Base-by-base conservation (phyloP, 1,284 basidiomycete species). In the Meripilus lineatus region DNA sequence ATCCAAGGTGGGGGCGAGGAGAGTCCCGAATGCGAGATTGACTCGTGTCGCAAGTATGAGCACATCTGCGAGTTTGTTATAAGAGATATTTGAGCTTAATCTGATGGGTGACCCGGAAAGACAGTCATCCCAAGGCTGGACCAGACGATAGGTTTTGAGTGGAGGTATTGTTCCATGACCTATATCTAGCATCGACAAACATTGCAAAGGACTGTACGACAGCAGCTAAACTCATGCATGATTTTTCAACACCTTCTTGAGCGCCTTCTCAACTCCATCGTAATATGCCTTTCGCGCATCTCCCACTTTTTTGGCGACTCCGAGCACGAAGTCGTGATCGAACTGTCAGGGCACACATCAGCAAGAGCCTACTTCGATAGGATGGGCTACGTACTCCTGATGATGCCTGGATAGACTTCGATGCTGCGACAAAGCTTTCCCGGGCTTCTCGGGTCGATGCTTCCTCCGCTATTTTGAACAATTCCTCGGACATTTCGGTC, bases 191-290 rank as follows among this genome's bases (percentile, higher is more conserved):
- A n/a, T n/a, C n/a, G n/a, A n/a, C n/a, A n/a, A n/a, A n/a, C n/a
- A n/a, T n/a, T n/a, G n/a, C n/a, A n/a, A n/a, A n/a, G n/a, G n/a
- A n/a, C n/a, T n/a, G n/a, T n/a, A n/a, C n/a, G n/a, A n/a, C n/a
- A n/a, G n/a, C n/a, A n/a, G n/a, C n/a, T n/a, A n/a, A n/a, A n/a
- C n/a, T 22, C 38, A 59, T 39, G 61, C 61, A 47, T 82, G 73
- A 15, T 65, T 66, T 30, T 72, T 67, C 54, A 69, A 71, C 32
- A 85, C 58, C 39, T 77, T 77, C 23, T 59, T 57, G 44, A 85
- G 69, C 21, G 86, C 85, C 58, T 83, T 87, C 18, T 76, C 79
- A 35, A 82, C 65, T 25, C 84, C 85, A 45, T 85, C 84, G n/a
- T 79, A 59, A 5, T 81, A 72, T 60, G 79, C 84, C 59, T 77